phyloP scores from a whole-genome alignment of 2,329 filamentous ascomycete genomes.

The Calonectria henricotiae region DNA sequence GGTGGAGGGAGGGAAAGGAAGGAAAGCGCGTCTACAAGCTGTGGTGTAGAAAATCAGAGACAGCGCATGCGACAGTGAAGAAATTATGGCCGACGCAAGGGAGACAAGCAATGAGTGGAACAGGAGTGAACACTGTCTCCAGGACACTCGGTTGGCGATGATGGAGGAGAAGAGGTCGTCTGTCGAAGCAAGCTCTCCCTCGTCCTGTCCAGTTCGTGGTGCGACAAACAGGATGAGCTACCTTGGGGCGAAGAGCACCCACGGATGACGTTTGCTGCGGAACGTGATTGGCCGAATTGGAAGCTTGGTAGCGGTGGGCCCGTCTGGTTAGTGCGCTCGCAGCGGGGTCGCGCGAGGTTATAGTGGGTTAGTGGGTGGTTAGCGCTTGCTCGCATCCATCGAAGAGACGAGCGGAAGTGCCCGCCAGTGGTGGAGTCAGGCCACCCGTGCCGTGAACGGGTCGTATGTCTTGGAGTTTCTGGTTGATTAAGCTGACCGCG shows the following conservation, averaged over 20 bases:
- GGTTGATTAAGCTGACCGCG: background rate
- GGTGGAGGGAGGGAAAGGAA: background rate
- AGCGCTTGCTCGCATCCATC: conserved; percentile 4
- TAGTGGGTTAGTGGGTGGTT: conserved; percentile 10
- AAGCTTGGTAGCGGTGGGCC: conserved; percentile 4
- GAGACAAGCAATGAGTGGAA: background rate
- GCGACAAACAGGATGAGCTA: conserved; percentile 23
- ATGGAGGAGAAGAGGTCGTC: conserved; percentile 16
- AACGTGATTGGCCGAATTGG: conserved; percentile 13
- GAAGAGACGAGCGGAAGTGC: conserved; percentile 16
- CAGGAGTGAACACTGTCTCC: background rate
- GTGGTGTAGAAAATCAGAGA: conserved; percentile 11
- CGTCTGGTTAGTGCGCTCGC: background rate
- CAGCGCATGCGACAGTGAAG: conserved; percentile 20
- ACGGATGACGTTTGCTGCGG: conserved; percentile 27
- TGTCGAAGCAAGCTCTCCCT: conserved; percentile 19
- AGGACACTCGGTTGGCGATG: background rate
- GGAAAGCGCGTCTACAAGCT: conserved; percentile 10
- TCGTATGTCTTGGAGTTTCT: conserved; percentile 16
- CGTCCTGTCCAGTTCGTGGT: conserved; percentile 17
- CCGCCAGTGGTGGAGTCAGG: conserved; percentile 18
- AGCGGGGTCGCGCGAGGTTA: conserved; percentile 2
- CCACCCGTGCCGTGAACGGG: background rate
- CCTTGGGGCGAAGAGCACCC: conserved; percentile 17
- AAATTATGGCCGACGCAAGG: conserved; percentile 1